Evolutionary conservation across 305 asterid genomes (phyloP).

Genomic region (Solanum hybrid): DNA sequence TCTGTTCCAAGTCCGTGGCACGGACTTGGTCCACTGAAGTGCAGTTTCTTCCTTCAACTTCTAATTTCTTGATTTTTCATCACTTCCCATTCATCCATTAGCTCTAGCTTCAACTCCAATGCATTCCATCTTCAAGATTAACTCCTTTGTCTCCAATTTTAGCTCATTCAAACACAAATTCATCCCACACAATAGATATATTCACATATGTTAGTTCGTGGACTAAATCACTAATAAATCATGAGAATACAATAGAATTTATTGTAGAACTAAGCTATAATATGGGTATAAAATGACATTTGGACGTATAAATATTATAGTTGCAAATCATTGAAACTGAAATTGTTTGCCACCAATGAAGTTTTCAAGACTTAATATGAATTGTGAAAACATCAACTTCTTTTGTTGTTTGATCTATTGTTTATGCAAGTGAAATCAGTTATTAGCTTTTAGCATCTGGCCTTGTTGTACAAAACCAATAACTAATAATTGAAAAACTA

Average conservation of each 20-base stretch:
- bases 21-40: background rate
- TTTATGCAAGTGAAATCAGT: background rate
- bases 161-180: background rate
- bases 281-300: background rate
- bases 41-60: background rate
- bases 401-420: background rate
- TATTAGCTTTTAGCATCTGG: background rate
- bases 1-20: background rate
- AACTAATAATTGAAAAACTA: background rate
- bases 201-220: background rate
- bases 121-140: background rate
- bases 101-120: background rate
- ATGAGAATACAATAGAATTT: background rate
- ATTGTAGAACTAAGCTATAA: background rate
- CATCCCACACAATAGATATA: background rate
- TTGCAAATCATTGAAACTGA: background rate
- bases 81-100: background rate
- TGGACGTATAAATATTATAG: background rate
- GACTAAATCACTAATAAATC: background rate
- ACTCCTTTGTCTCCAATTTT: background rate
- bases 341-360: background rate
- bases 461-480: background rate
- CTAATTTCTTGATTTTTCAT: background rate
- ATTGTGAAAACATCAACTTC: background rate
- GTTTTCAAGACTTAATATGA: background rate